A percentile compares a stretch with the other conserved stretches of the same genome.
phyloP scores from a whole-genome alignment of 2,329 filamentous ascomycete species.

The Emydomyces testavorans region DNA sequence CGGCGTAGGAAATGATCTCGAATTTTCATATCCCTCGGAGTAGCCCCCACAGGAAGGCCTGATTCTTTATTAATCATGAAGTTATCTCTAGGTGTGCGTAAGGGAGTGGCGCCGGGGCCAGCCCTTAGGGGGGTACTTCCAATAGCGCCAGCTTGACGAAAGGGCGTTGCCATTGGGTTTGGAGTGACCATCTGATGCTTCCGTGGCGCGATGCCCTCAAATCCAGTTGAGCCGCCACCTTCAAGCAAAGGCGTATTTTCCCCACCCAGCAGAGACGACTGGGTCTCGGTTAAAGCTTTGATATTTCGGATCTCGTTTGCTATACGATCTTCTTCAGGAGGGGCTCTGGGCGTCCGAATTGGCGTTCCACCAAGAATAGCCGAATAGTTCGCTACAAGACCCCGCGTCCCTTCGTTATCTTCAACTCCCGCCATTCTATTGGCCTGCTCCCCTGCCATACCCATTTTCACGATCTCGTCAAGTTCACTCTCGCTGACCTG shows the following conservation, averaged over 20 bases:
- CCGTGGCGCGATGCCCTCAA: conserved; percentile 71
- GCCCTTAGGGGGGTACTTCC: conserved; percentile 54
- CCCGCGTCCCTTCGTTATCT: conserved; percentile 74
- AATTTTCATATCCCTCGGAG: conserved; percentile 62
- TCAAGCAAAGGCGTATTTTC: conserved; percentile 86
- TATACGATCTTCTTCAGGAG: conserved; percentile 86
- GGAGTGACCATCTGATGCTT: conserved; percentile 78
- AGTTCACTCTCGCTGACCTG: conserved; percentile 88
- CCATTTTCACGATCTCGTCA: conserved; percentile 98
- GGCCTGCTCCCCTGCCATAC: conserved; percentile 80
- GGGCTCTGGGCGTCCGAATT: conserved; percentile 81
- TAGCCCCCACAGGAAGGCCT: conserved; percentile 56
- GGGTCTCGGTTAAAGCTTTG: conserved; percentile 77
- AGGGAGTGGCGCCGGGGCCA: conserved; percentile 64
- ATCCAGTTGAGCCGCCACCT: conserved; percentile 70
- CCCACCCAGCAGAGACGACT: conserved; percentile 83
- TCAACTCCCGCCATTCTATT: conserved; percentile 61
- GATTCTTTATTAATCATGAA: conserved; percentile 70
- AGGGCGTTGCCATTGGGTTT: conserved; percentile 86
- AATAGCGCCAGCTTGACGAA: conserved; percentile 49
- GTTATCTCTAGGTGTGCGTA: conserved; percentile 78
- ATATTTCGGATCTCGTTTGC: conserved; percentile 96
- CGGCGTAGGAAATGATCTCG: conserved; percentile 57
- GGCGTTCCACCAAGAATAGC: conserved; percentile 70
- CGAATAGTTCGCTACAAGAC: conserved; percentile 77